These are phyloP conservation scores for Hypseocharis bilobata DNA, from an alignment of 441 rosid genomes.

Conservation along the genomic window DNA sequence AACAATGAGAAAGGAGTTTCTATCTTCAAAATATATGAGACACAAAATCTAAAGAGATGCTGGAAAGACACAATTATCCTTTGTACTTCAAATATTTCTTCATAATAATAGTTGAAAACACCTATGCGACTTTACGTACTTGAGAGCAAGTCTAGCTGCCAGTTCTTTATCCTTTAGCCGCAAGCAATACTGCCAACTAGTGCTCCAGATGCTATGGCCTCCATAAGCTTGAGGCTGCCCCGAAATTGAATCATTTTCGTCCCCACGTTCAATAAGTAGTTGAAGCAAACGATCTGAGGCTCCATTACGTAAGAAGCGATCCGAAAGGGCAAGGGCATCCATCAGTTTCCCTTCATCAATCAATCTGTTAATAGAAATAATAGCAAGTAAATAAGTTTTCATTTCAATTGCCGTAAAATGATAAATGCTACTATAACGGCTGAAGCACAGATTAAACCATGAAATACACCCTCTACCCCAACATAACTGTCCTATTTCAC, in stretches of 20 bases:
- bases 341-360: slow-evolving; percentile 78
- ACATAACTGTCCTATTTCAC: too few species aligned
- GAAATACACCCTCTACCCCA: too few species aligned
- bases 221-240: slow-evolving; percentile 52
- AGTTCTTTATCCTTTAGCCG: slow-evolving; percentile 86
- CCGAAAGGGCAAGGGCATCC: slow-evolving; percentile 99
- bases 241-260: slow-evolving; percentile 47
- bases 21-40: neutral
- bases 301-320: slow-evolving; percentile 85
- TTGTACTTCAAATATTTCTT: neutral
- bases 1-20: neutral
- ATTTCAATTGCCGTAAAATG: slow-evolving; percentile 6
- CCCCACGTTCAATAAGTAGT: slow-evolving; percentile 67
- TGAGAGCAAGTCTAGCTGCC: slow-evolving; percentile 83
- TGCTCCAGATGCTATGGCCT: slow-evolving; percentile 61
- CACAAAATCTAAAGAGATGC: neutral
- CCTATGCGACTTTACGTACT: slow-evolving; percentile 40
- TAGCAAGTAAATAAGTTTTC: slow-evolving; percentile 8
- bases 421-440: slow-evolving; percentile 4
- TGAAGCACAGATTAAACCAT: neutral
- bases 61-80: neutral
- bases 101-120: slow-evolving; percentile 9
- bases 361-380: slow-evolving; percentile 39
- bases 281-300: slow-evolving; percentile 84
- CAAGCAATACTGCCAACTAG: slow-evolving; percentile 94